Conservation (phyloP, 805 yeast genomes). For the Schwanniomyces vanrijiae region DNA sequence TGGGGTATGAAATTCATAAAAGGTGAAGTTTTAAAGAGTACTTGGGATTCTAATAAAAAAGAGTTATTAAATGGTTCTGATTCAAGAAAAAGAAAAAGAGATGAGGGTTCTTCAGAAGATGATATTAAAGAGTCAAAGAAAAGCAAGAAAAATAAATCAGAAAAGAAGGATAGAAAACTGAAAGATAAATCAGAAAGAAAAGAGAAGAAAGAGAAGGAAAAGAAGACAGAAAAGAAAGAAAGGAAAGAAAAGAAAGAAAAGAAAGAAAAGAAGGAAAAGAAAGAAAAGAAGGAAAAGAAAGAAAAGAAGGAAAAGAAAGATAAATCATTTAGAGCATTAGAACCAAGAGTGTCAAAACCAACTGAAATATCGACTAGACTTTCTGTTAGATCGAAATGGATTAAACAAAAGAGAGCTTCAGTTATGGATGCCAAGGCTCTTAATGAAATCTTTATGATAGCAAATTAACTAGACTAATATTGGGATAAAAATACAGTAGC, state of each 20-base stretch:
- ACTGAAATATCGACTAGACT: conserved; percentile 31
- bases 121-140: neutral
- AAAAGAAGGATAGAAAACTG: conserved; percentile 19
- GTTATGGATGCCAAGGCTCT: conserved; percentile 86
- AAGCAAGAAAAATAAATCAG: conserved; percentile 12
- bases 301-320: conserved; percentile 17
- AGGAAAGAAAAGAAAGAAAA: conserved; percentile 23
- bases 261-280: conserved; percentile 17
- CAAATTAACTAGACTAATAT: conserved; percentile 30
- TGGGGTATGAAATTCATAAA: conserved; percentile 87
- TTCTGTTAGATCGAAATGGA: conserved; percentile 81
- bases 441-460: conserved; percentile 90
- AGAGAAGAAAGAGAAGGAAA: conserved; percentile 19
- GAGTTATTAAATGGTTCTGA: conserved; percentile 12
- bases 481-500: neutral
- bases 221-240: conserved; percentile 18
- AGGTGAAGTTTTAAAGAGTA: conserved; percentile 81
- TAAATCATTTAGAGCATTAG: conserved; percentile 24
- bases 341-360: conserved; percentile 11
- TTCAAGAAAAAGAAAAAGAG: conserved; percentile 9
- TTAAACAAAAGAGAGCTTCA: conserved; percentile 87
- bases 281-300: conserved; percentile 17
- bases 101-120: conserved; percentile 8
- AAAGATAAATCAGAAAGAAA: conserved; percentile 18
- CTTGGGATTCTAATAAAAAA: conserved; percentile 68